Base-by-base conservation (phyloP, 345 rosid genomes). In the Diplotaxis tenuifolia region DNA sequence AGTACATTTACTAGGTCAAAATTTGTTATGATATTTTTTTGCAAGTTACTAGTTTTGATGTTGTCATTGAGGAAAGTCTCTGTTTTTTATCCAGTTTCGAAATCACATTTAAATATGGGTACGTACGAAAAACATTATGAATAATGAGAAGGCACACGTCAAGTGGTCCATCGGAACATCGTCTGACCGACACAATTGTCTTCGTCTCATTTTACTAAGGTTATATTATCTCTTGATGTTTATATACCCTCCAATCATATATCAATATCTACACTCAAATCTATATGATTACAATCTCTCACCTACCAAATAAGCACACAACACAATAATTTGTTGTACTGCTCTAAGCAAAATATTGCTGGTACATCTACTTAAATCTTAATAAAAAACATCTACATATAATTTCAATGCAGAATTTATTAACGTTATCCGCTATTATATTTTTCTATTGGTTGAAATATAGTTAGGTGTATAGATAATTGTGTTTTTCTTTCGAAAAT, bases 221-320 rank as follows among this genome's bases (percentile, higher is more conserved):
- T 15, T 62, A n/a, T 15, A 62, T 72, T 38, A 63, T 40, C 14
- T 50, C 31, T 28, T 70, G 66, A 70, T 40, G 45, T 62, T 50
- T 32, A 7, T 25, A 63, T 25, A 40, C 75, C 54, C 75, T 70
- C 47, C 63, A 71, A 50, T 61, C 61, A 71, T 49, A 61, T 50
- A 22, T 31, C 22, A 49, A 20, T 31, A 20, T 21, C 9, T 15
- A 61, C 14, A 42, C 12, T 16, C 36, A 71, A n/a, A 60, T 60
- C 67, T 60, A 16, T 47, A 49, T 14, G 50, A 62, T 31, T 12
- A 53, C 14, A 16, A 53, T 63, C 56, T 57, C 18, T 27, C 61
- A 71, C 75, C 68, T 23, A 56, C 63, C 72, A 68, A 67, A n/a
- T 54, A 67, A 50, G 9, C 65, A 21, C 65, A 25, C 27, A 57